A percentile compares a stretch with the other conserved stretches of the same genome.
These are phyloP conservation scores for Crithidia expoeki DNA, from an alignment of 208 protist species.

Conservation along the genomic window DNA sequence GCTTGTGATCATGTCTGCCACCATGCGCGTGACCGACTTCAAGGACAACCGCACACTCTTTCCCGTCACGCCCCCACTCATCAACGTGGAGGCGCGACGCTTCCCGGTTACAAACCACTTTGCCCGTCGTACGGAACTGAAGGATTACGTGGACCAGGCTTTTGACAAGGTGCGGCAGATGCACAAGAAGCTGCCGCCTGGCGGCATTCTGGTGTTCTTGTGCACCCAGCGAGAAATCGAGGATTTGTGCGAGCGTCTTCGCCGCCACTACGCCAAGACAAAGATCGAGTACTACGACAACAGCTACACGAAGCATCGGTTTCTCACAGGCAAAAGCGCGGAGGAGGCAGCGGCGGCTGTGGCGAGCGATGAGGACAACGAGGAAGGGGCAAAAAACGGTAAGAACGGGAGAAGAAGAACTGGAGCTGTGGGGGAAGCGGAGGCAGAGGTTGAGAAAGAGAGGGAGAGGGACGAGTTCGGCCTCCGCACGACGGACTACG, in stretches of 20 bases:
- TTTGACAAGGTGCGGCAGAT: conserved; percentile 97
- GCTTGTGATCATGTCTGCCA: conserved; percentile 94
- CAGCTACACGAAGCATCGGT: conserved; percentile 72
- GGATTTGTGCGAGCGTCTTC: conserved; percentile 83
- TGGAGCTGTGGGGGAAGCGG: conserved; percentile 4
- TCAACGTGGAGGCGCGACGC: conserved; percentile 96
- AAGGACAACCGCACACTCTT: conserved; percentile 97
- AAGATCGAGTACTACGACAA: conserved; percentile 88
- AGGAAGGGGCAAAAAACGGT: background rate
- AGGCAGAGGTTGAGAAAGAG: conserved; percentile 9
- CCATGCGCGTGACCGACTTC: conserved; percentile 93
- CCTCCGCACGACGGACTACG: conserved; percentile 41
- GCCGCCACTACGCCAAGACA: conserved; percentile 78
- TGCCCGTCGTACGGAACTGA: conserved; percentile 90
- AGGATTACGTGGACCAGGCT: conserved; percentile 94
- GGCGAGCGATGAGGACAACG: conserved; percentile 26
- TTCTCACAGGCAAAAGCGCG: conserved; percentile 46
- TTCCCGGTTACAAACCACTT: conserved; percentile 98
- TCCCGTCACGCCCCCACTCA: conserved; percentile 90
- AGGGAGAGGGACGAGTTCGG: conserved; percentile 46
- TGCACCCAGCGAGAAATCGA: conserved; percentile 97
- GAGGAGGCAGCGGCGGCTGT: conserved; percentile 38
- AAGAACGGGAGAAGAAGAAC: background rate
- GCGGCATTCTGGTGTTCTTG: conserved; percentile 98
- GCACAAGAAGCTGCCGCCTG: conserved; percentile 96